Percentiles rank a stretch among this genome's conserved stretches.
Conservation (phyloP, 805 yeast genomes). For the Monosporozyma yasuniensis region DNA sequence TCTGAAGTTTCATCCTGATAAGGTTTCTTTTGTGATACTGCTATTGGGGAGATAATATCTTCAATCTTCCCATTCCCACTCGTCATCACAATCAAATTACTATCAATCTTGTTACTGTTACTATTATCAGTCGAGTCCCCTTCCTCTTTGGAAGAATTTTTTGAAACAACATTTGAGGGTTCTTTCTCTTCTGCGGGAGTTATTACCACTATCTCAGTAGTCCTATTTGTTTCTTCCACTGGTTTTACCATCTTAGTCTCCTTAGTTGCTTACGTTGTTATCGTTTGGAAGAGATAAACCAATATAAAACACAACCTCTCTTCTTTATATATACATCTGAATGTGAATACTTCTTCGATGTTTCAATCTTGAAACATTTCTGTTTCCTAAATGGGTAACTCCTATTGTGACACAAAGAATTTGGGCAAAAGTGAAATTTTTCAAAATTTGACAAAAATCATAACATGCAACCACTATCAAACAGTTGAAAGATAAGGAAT, state of each 20-base stretch:
- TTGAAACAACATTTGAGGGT: background rate
- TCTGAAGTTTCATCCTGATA: background rate
- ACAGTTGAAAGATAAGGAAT: no score
- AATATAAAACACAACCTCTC: no score
- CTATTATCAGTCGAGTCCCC: background rate
- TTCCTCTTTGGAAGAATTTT: background rate
- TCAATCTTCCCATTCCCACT: constrained; percentile 5
- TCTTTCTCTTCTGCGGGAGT: background rate
- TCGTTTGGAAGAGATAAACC: no score
- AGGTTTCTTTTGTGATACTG: background rate
- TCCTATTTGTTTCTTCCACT: background rate
- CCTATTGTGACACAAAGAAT: no score
- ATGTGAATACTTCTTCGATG: background rate
- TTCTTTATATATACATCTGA: background rate
- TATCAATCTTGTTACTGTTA: background rate
- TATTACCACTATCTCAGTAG: background rate
- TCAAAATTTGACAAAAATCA: no score
- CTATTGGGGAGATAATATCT: constrained; percentile 6
- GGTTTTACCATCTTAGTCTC: no score
- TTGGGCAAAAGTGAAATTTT: no score
- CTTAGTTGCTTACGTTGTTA: no score
- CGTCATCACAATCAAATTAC: constrained; percentile 3
- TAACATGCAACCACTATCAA: no score
- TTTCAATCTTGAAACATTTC: background rate
- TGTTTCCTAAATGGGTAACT: background rate